Evolutionary conservation across 2,329 filamentous ascomycete species (phyloP).

Genomic region (Achaetomium macrosporum): DNA sequence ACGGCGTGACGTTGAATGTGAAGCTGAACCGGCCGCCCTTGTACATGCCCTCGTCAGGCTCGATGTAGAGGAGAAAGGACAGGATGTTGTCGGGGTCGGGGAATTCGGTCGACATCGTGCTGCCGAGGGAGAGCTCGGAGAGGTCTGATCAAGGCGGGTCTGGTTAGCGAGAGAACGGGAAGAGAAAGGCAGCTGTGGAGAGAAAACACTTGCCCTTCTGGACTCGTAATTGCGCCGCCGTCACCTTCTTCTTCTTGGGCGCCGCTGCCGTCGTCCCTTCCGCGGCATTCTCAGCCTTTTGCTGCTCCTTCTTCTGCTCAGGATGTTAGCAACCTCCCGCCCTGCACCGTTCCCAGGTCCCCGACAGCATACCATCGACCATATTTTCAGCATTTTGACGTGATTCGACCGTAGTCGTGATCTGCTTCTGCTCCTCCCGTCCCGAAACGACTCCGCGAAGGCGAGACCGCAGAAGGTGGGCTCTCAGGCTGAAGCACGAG

Average conservation of each 20-base stretch:
- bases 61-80: conserved; percentile 75
- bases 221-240: conserved; percentile 87
- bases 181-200: not conserved
- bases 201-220: conserved; percentile 68
- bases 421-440: not conserved
- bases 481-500: conserved; percentile 1
- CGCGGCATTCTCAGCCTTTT: conserved; percentile 76
- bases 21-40: conserved; percentile 84
- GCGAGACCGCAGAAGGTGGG: not conserved
- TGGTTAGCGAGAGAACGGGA: not conserved
- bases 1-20: conserved; percentile 85
- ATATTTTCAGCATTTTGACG: conserved; percentile 93
- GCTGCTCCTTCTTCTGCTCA: conserved; percentile 88
- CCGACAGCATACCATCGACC: conserved; percentile 75
- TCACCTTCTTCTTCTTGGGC: conserved; percentile 97
- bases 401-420: not conserved
- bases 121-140: conserved; percentile 70
- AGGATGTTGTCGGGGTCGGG: conserved; percentile 80
- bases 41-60: conserved; percentile 84
- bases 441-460: not conserved
- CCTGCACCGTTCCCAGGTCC: not conserved
- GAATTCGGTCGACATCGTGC: conserved; percentile 76
- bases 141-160: conserved; percentile 52
- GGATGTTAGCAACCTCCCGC: conserved; percentile 28
- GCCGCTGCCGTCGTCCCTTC: conserved; percentile 54